phyloP scores from a whole-genome alignment of 2,329 filamentous ascomycete species.

The Cyphellophora europaea region DNA sequence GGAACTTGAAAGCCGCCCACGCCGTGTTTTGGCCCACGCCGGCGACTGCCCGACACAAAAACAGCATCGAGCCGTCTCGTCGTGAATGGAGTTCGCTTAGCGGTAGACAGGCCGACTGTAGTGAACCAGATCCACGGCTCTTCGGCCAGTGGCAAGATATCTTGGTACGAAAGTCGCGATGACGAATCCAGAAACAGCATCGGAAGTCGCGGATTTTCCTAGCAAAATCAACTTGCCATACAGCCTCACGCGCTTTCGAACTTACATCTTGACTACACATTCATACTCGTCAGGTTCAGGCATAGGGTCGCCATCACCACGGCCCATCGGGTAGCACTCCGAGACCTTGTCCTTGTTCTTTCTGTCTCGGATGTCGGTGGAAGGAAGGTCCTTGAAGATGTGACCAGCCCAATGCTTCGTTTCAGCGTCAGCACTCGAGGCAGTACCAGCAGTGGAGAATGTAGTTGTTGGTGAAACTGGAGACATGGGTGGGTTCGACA shows the following conservation, averaged over 20 bases:
- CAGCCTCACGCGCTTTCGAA: too few species aligned
- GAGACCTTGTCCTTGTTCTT: neutral
- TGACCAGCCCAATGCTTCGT: conserved; percentile 32
- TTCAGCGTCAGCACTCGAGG: conserved; percentile 14
- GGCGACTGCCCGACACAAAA: conserved; percentile 26
- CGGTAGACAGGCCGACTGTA: conserved; percentile 39
- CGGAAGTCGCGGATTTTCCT: conserved; percentile 6
- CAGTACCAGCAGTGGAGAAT: conserved; percentile 15
- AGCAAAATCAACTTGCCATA: neutral
- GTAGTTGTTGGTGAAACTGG: conserved; percentile 13
- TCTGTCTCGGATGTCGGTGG: conserved; percentile 6
- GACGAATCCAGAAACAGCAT: conserved; percentile 38
- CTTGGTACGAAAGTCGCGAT: conserved; percentile 41
- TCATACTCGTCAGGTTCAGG: neutral
- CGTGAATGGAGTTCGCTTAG: conserved; percentile 36
- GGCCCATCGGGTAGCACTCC: neutral
- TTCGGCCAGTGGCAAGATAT: conserved; percentile 43
- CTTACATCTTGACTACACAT: conserved; percentile 1
- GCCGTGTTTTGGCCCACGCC: conserved; percentile 18
- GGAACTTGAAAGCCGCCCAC: conserved; percentile 48
- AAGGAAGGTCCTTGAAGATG: conserved; percentile 24
- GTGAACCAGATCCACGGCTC: conserved; percentile 27
- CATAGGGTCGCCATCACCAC: neutral
- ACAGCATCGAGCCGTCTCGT: conserved; percentile 28
- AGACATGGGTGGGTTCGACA: conserved; percentile 14